Evolutionary conservation across 164 flowering plant species (phyloP), one percentile per base, ranked within the genome.

Genomic region (Houttuynia cordata): DNA sequence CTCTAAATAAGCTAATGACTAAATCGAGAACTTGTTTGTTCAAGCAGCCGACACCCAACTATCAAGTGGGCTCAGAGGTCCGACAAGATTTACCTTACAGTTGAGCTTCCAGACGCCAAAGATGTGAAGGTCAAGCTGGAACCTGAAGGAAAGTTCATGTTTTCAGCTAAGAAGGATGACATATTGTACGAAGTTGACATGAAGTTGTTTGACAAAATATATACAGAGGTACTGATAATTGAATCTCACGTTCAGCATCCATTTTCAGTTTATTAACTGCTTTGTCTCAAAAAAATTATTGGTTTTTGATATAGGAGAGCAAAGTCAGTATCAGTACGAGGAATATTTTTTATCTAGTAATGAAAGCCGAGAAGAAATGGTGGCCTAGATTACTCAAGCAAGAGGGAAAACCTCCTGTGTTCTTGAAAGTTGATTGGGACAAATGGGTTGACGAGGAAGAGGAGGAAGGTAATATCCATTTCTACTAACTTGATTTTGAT

Each of bases 381-480:
- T 88, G 96, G 96, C 67, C 64, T 41, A 83, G 80, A 60, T 72
- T 83, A 67, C 49, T 82, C 10, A 80, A 76, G 69, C 78, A 75
- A 59, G 87, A 70, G 37, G 95, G 91, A 8, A 87, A 74, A 64
- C 74, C 87, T 20, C 91, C 86, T 1, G 70, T 69, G 10, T 85
- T 76, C 57, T 37, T 87, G 61, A 80, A 82, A 64, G 86, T 82
- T 67, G 91, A 87, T 62, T 87, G 89, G 89, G 87, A 83, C 56
- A 85, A 81, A 66, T 87, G 95, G 95, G 75, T 82, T 40, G 89
- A 87, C 72, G 91, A 80, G 70, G 95, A 85, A 40, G 91, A 87
- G 47, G 87, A 80, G 64, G 66, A 67, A 8, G 85, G 79, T 61
- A 71, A 41, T 40, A n/a, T 20, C 19, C 10, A 40, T 9, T 22